Percentiles rank a stretch among this genome's conserved stretches.
Conservation (phyloP, 257 asterid species). For the Nicotiana paniculata region DNA sequence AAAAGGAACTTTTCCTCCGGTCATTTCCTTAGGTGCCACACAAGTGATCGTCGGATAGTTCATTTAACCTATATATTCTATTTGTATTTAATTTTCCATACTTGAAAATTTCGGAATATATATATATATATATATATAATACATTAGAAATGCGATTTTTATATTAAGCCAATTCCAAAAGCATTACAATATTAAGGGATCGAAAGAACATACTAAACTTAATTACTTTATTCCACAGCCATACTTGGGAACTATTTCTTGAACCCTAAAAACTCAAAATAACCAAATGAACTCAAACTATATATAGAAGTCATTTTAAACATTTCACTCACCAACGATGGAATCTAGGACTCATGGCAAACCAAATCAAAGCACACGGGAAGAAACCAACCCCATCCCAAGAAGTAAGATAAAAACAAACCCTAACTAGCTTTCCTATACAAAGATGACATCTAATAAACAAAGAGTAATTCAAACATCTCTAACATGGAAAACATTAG, state of each 20-base stretch:
- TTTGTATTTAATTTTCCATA: no score
- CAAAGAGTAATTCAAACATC: constrained; percentile 17
- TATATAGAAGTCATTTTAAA: neutral
- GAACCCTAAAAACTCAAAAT: neutral
- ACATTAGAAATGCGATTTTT: neutral
- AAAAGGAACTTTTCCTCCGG: neutral
- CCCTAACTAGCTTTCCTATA: neutral
- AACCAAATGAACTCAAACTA: neutral
- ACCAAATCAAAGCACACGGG: neutral
- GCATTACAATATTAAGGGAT: neutral
- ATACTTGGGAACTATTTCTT: neutral
- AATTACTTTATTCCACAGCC: neutral
- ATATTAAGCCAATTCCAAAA: neutral
- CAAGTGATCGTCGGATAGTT: neutral
- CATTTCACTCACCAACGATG: neutral
- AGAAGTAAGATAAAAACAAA: neutral
- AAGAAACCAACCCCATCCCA: neutral
- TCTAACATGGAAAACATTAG: constrained; percentile 75
- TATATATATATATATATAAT: neutral
- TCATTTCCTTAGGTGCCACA: neutral
- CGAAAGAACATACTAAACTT: neutral
- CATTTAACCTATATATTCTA: neutral
- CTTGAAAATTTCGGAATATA: neutral
- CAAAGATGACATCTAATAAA: neutral
- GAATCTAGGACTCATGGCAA: neutral